Percentiles rank a stretch among this genome's conserved stretches.
These are phyloP conservation scores for Piromyces finnis DNA, from an alignment of 192 early-diverging fungal species.

Conservation along the genomic window DNA sequence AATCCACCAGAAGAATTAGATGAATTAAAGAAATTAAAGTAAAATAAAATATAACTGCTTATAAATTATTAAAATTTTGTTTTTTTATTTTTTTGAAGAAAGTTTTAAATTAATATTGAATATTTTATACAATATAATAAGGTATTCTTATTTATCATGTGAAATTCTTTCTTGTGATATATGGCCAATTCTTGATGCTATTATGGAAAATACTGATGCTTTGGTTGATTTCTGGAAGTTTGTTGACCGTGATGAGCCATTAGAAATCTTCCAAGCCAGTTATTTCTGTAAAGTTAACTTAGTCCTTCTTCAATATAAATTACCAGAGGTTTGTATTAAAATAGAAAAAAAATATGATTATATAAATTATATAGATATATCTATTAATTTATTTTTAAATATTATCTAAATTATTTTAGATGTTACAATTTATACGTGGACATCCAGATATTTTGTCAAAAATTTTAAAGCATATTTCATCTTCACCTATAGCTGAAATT, in stretches of 20 bases:
- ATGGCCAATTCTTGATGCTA: conserved; percentile 56
- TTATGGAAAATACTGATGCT: conserved; percentile 48
- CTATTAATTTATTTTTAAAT: no score
- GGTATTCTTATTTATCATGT: conserved; percentile 66
- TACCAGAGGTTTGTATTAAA: conserved; percentile 45
- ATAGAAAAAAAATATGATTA: no score
- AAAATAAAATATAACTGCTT: background rate
- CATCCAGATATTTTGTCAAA: conserved; percentile 55
- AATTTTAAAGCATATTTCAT: conserved; percentile 69
- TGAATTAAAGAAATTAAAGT: background rate
- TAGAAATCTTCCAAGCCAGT: conserved; percentile 66
- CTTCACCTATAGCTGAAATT: conserved; percentile 76
- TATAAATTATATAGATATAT: no score
- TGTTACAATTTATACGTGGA: conserved; percentile 65
- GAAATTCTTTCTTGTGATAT: conserved; percentile 65
- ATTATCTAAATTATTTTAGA: no score
- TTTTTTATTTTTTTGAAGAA: no score
- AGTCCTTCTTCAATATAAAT: conserved; percentile 74
- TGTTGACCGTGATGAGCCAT: conserved; percentile 52
- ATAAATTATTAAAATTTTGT: no score
- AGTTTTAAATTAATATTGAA: no score
- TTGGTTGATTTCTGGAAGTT: conserved; percentile 72
- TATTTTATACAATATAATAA: no score
- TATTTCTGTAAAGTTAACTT: conserved; percentile 85
- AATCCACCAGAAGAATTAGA: background rate